phyloP scores from a whole-genome alignment of 2,329 filamentous ascomycete genomes.

The Ophiostoma montium region DNA sequence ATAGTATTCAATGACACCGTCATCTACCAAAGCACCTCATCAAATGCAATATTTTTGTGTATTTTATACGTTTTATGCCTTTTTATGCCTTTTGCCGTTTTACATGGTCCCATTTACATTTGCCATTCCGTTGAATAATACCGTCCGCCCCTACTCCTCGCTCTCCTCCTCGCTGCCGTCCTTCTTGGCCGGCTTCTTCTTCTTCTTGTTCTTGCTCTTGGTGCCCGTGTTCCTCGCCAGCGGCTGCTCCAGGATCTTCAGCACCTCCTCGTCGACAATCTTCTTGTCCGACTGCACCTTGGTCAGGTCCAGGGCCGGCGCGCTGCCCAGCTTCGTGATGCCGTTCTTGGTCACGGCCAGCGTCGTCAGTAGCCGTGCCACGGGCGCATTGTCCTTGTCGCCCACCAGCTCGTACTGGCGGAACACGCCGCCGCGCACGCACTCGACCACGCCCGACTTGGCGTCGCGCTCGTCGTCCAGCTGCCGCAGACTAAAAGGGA shows the following conservation, averaged over 20 bases:
- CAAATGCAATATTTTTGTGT: no score
- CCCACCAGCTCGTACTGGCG: conserved; percentile 93
- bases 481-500: conserved; percentile 95
- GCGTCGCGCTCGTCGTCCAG: conserved; percentile 91
- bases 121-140: no score
- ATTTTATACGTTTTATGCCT: no score
- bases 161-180: conserved; percentile 15
- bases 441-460: conserved; percentile 92
- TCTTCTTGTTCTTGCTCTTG: conserved; percentile 85
- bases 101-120: no score
- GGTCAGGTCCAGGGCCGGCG: conserved; percentile 60
- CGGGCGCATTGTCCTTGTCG: conserved; percentile 76
- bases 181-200: conserved; percentile 44
- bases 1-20: no score
- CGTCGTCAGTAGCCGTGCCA: conserved; percentile 79
- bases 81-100: no score
- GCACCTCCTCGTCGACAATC: conserved; percentile 88
- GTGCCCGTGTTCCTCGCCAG: conserved; percentile 67
- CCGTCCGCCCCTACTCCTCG: background rate
- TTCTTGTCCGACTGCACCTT: conserved; percentile 95
- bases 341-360: conserved; percentile 97
- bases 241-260: conserved; percentile 86
- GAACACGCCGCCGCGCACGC: conserved; percentile 82
- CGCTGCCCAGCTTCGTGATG: conserved; percentile 68
- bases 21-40: no score